Evolutionary conservation across 768 basidiomycete species (phyloP).

Genomic region (Phaeotremella fagi): DNA sequence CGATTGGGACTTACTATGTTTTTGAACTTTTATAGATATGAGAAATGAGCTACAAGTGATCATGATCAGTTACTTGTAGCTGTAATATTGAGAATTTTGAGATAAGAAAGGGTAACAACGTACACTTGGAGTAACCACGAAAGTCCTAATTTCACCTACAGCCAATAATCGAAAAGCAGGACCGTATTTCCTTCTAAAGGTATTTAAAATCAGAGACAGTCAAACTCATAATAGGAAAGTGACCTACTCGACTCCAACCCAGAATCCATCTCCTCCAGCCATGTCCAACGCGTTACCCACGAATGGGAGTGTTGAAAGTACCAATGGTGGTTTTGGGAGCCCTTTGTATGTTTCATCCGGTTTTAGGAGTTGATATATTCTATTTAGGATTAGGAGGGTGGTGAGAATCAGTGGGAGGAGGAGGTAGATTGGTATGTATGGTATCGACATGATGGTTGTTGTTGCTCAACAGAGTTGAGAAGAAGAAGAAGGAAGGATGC

Average conservation of each 20-base stretch:
- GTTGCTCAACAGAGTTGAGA: too few species aligned
- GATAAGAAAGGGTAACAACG: background rate
- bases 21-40: slow-evolving; percentile 26
- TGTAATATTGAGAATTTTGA: too few species aligned
- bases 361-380: background rate
- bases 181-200: slow-evolving; percentile 8
- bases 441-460: background rate
- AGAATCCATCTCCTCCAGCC: slow-evolving; percentile 22
- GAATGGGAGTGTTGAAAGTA: slow-evolving; percentile 22
- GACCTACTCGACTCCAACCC: background rate
- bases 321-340: slow-evolving; percentile 16
- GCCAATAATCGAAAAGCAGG: slow-evolving; percentile 9
- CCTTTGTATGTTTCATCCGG: background rate
- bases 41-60: slow-evolving; percentile 20
- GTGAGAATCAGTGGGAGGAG: background rate
- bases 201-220: background rate
- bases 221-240: background rate
- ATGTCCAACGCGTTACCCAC: slow-evolving; percentile 19
- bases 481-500: too few species aligned
- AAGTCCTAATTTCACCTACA: slow-evolving; percentile 18
- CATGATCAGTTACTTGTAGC: too few species aligned
- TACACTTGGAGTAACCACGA: slow-evolving; percentile 5
- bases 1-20: slow-evolving; percentile 13
- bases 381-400: background rate
- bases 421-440: background rate